Conservation (phyloP, 805 yeast genomes). For the Lachancea waltii region DNA sequence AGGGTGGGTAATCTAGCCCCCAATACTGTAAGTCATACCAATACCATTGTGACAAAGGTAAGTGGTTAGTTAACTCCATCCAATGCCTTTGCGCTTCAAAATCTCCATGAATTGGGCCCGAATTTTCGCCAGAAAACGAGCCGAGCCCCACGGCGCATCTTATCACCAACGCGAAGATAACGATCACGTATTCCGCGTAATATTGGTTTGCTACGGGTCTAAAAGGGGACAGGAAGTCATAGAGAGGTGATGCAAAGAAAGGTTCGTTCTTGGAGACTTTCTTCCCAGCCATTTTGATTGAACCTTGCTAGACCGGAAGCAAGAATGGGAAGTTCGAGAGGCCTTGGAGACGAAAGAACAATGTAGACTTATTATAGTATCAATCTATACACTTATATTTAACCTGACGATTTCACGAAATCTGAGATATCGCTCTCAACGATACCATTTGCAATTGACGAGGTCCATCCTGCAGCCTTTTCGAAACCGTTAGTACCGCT, state of each 20-base stretch:
- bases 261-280: conserved; percentile 19
- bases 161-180: conserved; percentile 65
- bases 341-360: too few relatives aligned
- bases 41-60: conserved; percentile 79
- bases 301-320: too few relatives aligned
- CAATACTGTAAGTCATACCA: conserved; percentile 84
- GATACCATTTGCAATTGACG: conserved; percentile 35
- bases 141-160: conserved; percentile 87
- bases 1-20: conserved; percentile 97
- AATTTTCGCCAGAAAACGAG: conserved; percentile 65
- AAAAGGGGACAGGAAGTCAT: conserved; percentile 73
- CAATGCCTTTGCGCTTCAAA: conserved; percentile 98
- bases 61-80: conserved; percentile 81
- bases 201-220: conserved; percentile 81
- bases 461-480: conserved; percentile 53
- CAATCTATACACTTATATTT: too few relatives aligned
- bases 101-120: conserved; percentile 85
- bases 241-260: conserved; percentile 58
- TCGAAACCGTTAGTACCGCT: conserved; percentile 63
- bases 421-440: conserved; percentile 24
- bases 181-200: conserved; percentile 75
- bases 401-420: too few relatives aligned
- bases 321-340: too few relatives aligned
- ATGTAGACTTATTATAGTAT: too few relatives aligned
- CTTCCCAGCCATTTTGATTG: conserved; percentile 1